Conservation (phyloP, 306 rosid genomes). For the Spatholobus suberectus region DNA sequence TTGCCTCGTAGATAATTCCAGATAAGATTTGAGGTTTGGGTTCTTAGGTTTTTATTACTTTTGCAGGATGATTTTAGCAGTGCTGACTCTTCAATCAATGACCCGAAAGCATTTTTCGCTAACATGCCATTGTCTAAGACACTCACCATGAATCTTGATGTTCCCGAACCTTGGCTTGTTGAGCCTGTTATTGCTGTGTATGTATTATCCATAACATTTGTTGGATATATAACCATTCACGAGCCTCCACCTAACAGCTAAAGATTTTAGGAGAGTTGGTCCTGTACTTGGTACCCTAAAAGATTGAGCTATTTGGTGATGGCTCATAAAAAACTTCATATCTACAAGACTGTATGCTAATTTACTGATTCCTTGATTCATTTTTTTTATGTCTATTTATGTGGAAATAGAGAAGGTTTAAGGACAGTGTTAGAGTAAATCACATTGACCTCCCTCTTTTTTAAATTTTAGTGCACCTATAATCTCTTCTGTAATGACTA, state of each 20-base stretch:
- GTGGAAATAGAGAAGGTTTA: slow-evolving; percentile 5
- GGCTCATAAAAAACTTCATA: slow-evolving; percentile 4
- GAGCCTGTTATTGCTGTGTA: slow-evolving; percentile 94
- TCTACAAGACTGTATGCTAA: neutral
- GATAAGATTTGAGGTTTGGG: slow-evolving; percentile 38
- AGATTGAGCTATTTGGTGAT: slow-evolving; percentile 19
- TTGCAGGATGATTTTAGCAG: slow-evolving; percentile 95
- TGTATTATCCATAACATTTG: slow-evolving; percentile 42
- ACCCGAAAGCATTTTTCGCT: slow-evolving; percentile 96
- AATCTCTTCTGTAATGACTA: slow-evolving; percentile 1
- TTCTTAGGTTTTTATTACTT: slow-evolving; percentile 49
- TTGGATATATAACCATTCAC: slow-evolving; percentile 12
- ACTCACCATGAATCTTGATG: slow-evolving; percentile 98
- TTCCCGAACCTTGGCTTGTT: slow-evolving; percentile 99
- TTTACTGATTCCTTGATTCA: slow-evolving; percentile 4
- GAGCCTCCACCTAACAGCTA: slow-evolving; percentile 1
- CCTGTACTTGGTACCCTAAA: neutral
- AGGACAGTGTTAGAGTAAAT: slow-evolving; percentile 8
- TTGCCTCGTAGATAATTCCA: slow-evolving; percentile 1
- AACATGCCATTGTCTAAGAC: slow-evolving; percentile 99
- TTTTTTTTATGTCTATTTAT: slow-evolving; percentile 21
- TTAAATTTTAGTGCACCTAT: slow-evolving; percentile 23
- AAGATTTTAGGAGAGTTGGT: slow-evolving; percentile 9
- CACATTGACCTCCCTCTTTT: neutral
- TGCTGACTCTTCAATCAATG: slow-evolving; percentile 73